Evolutionary conservation across 305 asterid species (phyloP), one percentile per base, ranked within the genome.

Genomic region (Fraxinus paxiana): DNA sequence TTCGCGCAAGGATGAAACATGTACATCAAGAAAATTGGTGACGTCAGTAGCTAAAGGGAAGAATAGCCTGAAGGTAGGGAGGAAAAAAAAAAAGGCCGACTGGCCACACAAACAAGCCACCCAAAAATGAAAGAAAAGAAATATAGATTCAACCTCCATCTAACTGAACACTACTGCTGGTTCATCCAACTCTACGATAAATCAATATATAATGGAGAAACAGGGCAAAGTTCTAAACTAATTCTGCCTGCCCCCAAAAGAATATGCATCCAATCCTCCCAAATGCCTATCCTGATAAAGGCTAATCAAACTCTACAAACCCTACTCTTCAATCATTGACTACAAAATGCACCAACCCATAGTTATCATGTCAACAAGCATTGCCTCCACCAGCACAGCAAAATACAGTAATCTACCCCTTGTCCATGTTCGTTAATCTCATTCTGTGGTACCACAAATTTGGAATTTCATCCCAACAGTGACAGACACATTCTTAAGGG

Each of bases 221-320:
- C 91, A 79, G 85, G 87, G 84, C 78, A 77, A 83, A 78, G 73
- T 81, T 80, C 82, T 73, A 71, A 34, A 71, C 78, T 76, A 80
- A 75, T 28, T 80, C 84, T 71, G 81, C 94, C 89, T 63, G 89
- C 89, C 93, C 83, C 94, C 91, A 75, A 93, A 95, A 95, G 97
- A 93, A 93, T 93, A 88, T 77, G 84, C 83, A 86, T 85, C 92
- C 86, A 86, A 77, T 83, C 88, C 88, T 81, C 73, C 73, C 75
- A 79, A 84, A 84, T 77, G 79, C 87, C 79, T 82, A 80, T 70
- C 82, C 81, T 71, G 76, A 48, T 65, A 71, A 46, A 81, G 61
- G 84, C 85, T 79, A 82, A 88, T 78, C 83, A 83, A 80, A 69
- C 77, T 79, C 86, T 82, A 82, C 83, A 85, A 85, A 86, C 31